These are phyloP conservation scores for Solanum bulbocastanum DNA, from an alignment of 257 asterid species.

Conservation along the genomic window DNA sequence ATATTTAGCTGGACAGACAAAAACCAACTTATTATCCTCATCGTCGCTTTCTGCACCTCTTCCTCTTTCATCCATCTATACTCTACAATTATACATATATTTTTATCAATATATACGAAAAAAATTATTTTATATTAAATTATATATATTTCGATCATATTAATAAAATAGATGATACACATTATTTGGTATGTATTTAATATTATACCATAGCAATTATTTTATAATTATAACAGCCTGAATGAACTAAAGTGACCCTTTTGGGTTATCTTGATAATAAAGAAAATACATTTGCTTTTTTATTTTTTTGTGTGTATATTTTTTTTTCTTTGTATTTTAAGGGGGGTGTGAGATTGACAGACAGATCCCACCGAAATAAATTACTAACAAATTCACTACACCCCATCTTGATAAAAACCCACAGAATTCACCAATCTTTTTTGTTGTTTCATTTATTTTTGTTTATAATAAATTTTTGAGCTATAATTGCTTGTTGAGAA, in stretches of 20 bases:
- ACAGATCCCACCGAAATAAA: slow-evolving; percentile 92
- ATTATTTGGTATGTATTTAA: neutral
- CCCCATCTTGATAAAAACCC: slow-evolving; percentile 62
- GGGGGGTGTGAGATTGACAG: slow-evolving; percentile 61
- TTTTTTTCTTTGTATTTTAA: neutral
- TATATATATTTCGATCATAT: neutral
- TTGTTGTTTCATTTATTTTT: slow-evolving; percentile 18
- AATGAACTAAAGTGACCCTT: neutral
- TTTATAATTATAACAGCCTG: neutral
- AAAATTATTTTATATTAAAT: neutral
- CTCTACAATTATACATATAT: neutral
- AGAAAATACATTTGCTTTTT: neutral
- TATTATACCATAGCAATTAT: neutral
- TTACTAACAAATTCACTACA: slow-evolving; percentile 72
- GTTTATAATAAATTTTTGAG: neutral
- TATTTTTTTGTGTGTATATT: neutral
- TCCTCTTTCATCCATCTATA: neutral
- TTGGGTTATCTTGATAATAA: neutral
- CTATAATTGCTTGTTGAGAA: neutral
- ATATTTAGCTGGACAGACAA: slow-evolving; percentile 87
- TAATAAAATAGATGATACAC: neutral
- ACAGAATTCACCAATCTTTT: slow-evolving; percentile 69
- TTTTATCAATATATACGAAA: neutral
- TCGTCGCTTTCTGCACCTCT: slow-evolving; percentile 49
- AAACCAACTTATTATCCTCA: slow-evolving; percentile 69